Evolutionary conservation across 1,139 yeast species (phyloP).

Genomic region (Blastobotrys petasosporus): DNA sequence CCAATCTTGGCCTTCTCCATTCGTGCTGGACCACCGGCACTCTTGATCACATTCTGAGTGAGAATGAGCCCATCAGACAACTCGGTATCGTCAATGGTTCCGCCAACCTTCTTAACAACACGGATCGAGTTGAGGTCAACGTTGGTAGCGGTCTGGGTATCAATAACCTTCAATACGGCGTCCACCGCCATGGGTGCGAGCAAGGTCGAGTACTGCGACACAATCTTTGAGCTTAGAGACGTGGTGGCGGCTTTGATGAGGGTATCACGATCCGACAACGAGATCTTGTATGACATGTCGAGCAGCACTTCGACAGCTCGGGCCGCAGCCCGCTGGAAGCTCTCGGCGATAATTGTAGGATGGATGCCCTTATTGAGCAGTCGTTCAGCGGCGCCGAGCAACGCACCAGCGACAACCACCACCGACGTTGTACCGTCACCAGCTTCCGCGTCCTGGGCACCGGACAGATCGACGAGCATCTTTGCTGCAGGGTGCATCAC

Average conservation of each 20-base stretch:
- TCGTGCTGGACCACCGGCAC: constrained; percentile 95
- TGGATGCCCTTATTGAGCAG: constrained; percentile 86
- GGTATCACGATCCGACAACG: constrained; percentile 70
- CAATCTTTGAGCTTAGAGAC: constrained; percentile 89
- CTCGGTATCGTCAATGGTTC: constrained; percentile 95
- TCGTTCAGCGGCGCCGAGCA: constrained; percentile 90
- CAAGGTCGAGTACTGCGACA: constrained; percentile 77
- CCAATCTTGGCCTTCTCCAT: constrained; percentile 93
- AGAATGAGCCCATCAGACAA: constrained; percentile 89
- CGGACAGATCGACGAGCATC: constrained; percentile 95
- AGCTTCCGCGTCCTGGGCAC: constrained; percentile 97
- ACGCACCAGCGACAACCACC: constrained; percentile 89
- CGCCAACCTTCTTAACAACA: constrained; percentile 89
- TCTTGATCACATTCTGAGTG: constrained; percentile 81
- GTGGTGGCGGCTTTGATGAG: constrained; percentile 90
- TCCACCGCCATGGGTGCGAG: constrained; percentile 95
- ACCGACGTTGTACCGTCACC: constrained; percentile 99
- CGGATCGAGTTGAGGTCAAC: constrained; percentile 88
- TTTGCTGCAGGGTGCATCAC: constrained; percentile 96
- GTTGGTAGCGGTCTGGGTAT: constrained; percentile 49
- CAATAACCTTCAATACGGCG: constrained; percentile 74
- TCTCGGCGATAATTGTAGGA: constrained; percentile 91
- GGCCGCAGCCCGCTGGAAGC: constrained; percentile 88
- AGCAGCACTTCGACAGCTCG: constrained; percentile 79
- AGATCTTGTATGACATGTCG: constrained; percentile 77